Evolutionary conservation across 1,284 basidiomycete genomes (phyloP).

Genomic region (Malassezia vespertilionis): DNA sequence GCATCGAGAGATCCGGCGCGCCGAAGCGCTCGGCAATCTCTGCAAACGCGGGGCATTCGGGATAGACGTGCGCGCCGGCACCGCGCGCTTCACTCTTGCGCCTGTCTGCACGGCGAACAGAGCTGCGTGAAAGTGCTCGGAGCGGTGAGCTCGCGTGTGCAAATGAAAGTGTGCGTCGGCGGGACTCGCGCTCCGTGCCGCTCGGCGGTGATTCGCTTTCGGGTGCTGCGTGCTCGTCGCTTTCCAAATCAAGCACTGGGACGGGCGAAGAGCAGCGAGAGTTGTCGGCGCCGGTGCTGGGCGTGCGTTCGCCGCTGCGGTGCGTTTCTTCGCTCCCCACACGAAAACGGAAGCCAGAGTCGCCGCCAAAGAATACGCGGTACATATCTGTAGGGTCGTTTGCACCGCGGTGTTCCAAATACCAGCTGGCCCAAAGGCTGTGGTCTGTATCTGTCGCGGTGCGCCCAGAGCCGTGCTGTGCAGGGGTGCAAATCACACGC

Average conservation of each 20-base stretch:
- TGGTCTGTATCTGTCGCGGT: slow-evolving; percentile 27
- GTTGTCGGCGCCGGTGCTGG: too few species aligned
- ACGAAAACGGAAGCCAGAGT: slow-evolving; percentile 41
- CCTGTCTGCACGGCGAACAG: too few species aligned
- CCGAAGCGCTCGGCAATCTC: slow-evolving; percentile 28
- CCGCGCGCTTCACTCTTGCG: too few species aligned
- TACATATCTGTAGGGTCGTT: slow-evolving; percentile 13
- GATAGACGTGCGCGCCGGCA: slow-evolving; percentile 17
- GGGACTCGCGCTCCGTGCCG: too few species aligned
- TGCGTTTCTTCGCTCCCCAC: not conserved
- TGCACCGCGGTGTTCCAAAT: slow-evolving; percentile 20
- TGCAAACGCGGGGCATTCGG: slow-evolving; percentile 35
- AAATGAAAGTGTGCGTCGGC: too few species aligned
- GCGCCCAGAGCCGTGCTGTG: slow-evolving; percentile 42
- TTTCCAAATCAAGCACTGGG: too few species aligned
- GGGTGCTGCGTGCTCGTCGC: too few species aligned
- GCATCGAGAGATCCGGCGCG: slow-evolving; percentile 27
- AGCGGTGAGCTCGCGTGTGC: too few species aligned
- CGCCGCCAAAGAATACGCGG: slow-evolving; percentile 38
- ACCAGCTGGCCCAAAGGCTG: slow-evolving; percentile 38
- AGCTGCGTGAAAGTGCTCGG: too few species aligned
- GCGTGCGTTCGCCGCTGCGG: too few species aligned
- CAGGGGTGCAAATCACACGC: slow-evolving; percentile 34
- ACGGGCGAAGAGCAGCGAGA: too few species aligned
- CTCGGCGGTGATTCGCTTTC: too few species aligned